A percentile compares a stretch with the other conserved stretches of the same genome.
phyloP scores from a whole-genome alignment of 768 basidiomycete genomes.

The Leccinum disarticulatum region DNA sequence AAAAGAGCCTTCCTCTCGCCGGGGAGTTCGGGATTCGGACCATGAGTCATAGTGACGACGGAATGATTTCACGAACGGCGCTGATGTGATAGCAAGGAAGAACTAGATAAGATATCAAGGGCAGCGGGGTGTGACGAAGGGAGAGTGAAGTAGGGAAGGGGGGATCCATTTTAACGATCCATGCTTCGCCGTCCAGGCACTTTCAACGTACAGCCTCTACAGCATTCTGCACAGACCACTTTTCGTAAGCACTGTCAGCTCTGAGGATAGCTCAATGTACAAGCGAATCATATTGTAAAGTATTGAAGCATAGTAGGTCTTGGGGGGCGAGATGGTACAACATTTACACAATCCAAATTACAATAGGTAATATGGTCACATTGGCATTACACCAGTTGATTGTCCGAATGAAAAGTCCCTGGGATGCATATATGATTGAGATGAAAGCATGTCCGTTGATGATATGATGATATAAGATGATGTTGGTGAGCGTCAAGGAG shows the following conservation, averaged over 20 bases:
- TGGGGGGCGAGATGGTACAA: neutral
- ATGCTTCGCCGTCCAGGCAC: no score
- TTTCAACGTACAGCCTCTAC: no score
- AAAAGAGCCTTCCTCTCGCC: conserved; percentile 23
- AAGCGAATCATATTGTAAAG: neutral
- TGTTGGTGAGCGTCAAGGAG: conserved; percentile 3
- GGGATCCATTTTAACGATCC: no score
- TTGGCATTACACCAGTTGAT: conserved; percentile 8
- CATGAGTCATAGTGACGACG: conserved; percentile 5
- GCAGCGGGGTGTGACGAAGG: neutral
- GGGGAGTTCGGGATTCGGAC: neutral
- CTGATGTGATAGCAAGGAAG: neutral
- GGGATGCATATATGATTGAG: conserved; percentile 1
- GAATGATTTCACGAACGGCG: neutral
- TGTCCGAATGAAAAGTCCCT: conserved; percentile 4
- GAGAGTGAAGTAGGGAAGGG: no score
- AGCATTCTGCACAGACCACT: no score
- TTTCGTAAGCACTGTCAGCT: neutral
- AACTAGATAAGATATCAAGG: conserved; percentile 16
- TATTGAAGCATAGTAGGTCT: neutral
- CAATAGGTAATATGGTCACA: neutral
- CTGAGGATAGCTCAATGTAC: neutral
- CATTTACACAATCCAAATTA: neutral
- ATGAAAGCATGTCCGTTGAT: conserved; percentile 7
- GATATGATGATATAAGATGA: neutral